Evolutionary conservation across 345 rosid species (phyloP).

Genomic region (Eucalyptus cladocalyx): DNA sequence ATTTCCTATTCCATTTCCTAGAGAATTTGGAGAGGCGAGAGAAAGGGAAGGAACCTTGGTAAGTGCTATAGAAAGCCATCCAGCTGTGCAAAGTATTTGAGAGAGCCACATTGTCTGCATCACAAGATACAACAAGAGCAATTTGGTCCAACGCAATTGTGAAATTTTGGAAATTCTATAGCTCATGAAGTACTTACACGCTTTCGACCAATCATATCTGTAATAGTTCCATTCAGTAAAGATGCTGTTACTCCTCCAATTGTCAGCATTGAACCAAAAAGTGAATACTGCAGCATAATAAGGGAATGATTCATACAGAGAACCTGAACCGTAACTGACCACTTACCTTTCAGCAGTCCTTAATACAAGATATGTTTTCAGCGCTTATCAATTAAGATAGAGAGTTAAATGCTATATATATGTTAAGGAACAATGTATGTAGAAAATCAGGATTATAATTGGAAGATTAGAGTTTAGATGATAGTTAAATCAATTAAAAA

Average conservation of each 20-base stretch:
- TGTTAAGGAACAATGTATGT: not conserved
- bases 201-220: slow-evolving; percentile 8
- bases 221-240: not conserved
- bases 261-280: slow-evolving; percentile 10
- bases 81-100: not conserved
- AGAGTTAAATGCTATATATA: not conserved
- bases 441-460: not conserved
- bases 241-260: slow-evolving; percentile 13
- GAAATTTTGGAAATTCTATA: not conserved
- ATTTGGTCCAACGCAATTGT: not conserved
- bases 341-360: not conserved
- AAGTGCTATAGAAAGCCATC: slow-evolving; percentile 4
- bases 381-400: not conserved
- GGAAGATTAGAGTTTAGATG: not conserved
- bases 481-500: not conserved
- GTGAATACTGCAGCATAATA: slow-evolving; percentile 7
- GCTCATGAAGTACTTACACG: not conserved
- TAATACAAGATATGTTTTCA: not conserved
- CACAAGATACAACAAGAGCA: not conserved
- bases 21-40: not conserved
- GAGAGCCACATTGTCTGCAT: slow-evolving; percentile 8
- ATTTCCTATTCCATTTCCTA: not conserved
- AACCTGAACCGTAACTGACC: not conserved
- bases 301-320: not conserved
- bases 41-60: not conserved